phyloP scores from a whole-genome alignment of 495 filamentous ascomycete species.

The Penicillium waksmanii region DNA sequence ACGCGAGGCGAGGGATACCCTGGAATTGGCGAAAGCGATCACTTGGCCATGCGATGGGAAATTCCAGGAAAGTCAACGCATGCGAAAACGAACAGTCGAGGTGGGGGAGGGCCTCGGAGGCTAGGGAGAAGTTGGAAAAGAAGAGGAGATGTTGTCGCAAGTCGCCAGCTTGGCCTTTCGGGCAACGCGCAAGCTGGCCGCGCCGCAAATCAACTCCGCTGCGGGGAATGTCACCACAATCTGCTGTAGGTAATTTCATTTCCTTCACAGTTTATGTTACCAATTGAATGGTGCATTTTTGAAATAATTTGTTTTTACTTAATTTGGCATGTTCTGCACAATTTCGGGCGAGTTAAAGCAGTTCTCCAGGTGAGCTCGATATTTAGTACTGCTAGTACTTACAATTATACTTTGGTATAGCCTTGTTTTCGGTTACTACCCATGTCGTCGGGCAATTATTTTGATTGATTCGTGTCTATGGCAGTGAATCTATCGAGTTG shows the following conservation, averaged over 20 bases:
- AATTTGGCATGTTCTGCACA: neutral
- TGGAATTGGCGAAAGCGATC: slow-evolving; percentile 28
- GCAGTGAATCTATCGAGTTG: too few relatives aligned
- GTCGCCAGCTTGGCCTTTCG: slow-evolving; percentile 51
- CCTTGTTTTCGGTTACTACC: too few relatives aligned
- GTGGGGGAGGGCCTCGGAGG: slow-evolving; percentile 4
- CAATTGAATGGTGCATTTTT: too few relatives aligned
- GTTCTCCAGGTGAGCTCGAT: too few relatives aligned
- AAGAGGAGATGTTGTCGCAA: slow-evolving; percentile 21
- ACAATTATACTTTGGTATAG: too few relatives aligned
- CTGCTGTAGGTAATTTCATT: neutral
- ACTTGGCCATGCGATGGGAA: slow-evolving; percentile 38
- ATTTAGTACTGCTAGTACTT: too few relatives aligned
- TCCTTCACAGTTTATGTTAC: neutral
- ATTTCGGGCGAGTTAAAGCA: neutral
- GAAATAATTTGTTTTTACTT: neutral
- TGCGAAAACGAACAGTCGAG: slow-evolving; percentile 7
- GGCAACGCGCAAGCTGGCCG: slow-evolving; percentile 29
- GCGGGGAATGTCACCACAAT: slow-evolving; percentile 4
- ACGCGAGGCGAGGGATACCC: slow-evolving; percentile 29
- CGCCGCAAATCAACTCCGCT: slow-evolving; percentile 17
- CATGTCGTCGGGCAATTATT: too few relatives aligned
- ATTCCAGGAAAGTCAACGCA: slow-evolving; percentile 16
- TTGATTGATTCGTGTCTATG: too few relatives aligned
- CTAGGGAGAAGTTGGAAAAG: slow-evolving; percentile 10